phyloP scores from a whole-genome alignment of 192 early-diverging fungal genomes.

The Linnemannia exigua region DNA sequence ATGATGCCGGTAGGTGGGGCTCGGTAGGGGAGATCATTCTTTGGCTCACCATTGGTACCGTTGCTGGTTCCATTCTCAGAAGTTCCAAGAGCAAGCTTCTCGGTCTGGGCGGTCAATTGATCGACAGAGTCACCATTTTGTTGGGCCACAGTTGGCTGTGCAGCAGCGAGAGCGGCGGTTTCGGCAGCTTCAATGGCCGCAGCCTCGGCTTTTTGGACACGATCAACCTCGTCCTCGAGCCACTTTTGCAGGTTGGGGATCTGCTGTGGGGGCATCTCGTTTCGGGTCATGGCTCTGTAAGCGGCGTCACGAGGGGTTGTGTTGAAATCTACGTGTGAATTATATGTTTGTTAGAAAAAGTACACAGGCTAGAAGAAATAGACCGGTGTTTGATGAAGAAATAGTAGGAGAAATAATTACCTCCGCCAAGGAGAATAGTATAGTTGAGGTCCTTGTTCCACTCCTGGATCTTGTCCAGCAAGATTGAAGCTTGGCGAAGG shows the following conservation, averaged over 20 bases:
- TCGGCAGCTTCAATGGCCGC: neutral
- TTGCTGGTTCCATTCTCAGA: neutral
- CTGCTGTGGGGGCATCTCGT: constrained; percentile 59
- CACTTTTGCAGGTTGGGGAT: constrained; percentile 40
- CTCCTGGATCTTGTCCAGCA: constrained; percentile 44
- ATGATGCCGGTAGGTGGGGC: constrained; percentile 46
- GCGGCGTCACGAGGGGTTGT: constrained; percentile 73
- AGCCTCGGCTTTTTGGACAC: constrained; percentile 30
- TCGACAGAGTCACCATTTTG: constrained; percentile 11
- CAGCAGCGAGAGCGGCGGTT: neutral
- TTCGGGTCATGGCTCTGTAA: constrained; percentile 65
- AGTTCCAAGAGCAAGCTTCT: constrained; percentile 16
- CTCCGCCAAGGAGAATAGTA: constrained; percentile 52
- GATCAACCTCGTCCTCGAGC: constrained; percentile 37
- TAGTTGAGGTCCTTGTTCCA: constrained; percentile 42
- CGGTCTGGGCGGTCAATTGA: constrained; percentile 20
- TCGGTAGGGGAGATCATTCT: constrained; percentile 39
- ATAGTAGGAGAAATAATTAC: constrained; percentile 15
- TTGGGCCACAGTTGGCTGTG: neutral
- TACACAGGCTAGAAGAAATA: constrained; percentile 7
- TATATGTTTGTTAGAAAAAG: neutral
- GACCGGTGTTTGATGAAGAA: too few species aligned
- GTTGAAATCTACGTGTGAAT: constrained; percentile 65
- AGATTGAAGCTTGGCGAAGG: constrained; percentile 48
- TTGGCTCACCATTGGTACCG: neutral